Evolutionary conservation across 805 yeast genomes (phyloP).

Genomic region (Kazachstania kunashirensis): DNA sequence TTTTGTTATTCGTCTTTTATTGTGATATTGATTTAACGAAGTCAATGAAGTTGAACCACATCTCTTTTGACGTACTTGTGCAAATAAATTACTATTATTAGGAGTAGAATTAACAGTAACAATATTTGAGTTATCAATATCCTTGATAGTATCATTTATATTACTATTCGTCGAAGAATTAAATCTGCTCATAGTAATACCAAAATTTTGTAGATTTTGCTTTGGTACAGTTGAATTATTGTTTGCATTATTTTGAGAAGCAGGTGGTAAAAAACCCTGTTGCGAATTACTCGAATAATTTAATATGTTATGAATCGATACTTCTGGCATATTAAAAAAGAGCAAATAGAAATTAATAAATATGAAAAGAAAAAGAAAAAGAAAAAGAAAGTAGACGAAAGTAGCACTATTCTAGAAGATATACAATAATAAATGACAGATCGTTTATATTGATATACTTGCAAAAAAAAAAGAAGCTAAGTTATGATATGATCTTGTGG

Average conservation of each 20-base stretch:
- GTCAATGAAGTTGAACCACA: slow-evolving; percentile 18
- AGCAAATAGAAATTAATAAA: not conserved
- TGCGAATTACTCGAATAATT: not conserved
- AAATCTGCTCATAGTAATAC: slow-evolving; percentile 1
- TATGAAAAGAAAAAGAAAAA: not conserved
- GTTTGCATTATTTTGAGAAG: not conserved
- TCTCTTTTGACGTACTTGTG: slow-evolving; percentile 16
- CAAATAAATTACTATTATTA: too few relatives aligned
- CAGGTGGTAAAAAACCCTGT: not conserved
- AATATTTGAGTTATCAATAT: not conserved
- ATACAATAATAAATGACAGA: too few relatives aligned
- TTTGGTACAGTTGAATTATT: not conserved
- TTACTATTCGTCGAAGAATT: slow-evolving; percentile 1
- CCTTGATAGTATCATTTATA: not conserved
- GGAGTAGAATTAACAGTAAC: not conserved
- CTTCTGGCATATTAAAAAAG: slow-evolving; percentile 5
- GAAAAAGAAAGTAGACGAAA: too few relatives aligned
- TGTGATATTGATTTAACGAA: slow-evolving; percentile 7
- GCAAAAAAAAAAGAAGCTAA: too few relatives aligned
- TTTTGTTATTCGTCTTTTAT: slow-evolving; percentile 20
- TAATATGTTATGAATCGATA: slow-evolving; percentile 3
- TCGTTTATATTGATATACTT: too few relatives aligned
- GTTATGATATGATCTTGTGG: too few relatives aligned
- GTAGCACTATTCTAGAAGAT: too few relatives aligned
- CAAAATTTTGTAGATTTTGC: not conserved